Evolutionary conservation across 371 early-diverging fungal genomes (phyloP).

Genomic region (Mycotypha africana): DNA sequence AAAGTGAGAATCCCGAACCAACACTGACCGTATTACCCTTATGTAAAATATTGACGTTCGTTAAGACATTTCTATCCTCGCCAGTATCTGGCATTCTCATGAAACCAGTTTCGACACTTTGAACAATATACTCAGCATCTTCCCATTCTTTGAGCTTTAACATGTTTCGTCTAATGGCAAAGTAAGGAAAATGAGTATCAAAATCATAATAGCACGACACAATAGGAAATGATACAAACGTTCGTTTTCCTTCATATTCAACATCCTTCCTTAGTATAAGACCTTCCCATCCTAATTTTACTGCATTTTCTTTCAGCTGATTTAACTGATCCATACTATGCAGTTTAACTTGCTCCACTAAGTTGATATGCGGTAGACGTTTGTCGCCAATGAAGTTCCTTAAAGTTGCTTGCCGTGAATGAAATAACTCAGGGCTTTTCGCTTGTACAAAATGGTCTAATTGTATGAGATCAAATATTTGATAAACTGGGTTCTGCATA

Average conservation of each 20-base stretch:
- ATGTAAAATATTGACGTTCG: conserved; percentile 45
- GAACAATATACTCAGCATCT: conserved; percentile 51
- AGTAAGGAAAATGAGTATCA: background rate
- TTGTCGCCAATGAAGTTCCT: conserved; percentile 4
- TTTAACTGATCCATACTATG: conserved; percentile 20
- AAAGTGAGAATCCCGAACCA: conserved; percentile 51
- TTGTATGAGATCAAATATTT: conserved; percentile 50
- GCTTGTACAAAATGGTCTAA: conserved; percentile 25
- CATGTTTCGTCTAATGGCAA: conserved; percentile 34
- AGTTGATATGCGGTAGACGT: conserved; percentile 14
- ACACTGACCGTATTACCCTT: conserved; percentile 48
- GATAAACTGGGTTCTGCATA: conserved; percentile 40
- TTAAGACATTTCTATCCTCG: conserved; percentile 32
- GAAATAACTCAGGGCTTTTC: conserved; percentile 20
- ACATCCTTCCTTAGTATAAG: conserved; percentile 48
- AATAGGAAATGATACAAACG: conserved; percentile 31
- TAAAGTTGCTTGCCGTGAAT: conserved; percentile 28
- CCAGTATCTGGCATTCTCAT: conserved; percentile 49
- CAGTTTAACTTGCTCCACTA: conserved; percentile 32
- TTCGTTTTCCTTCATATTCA: conserved; percentile 51
- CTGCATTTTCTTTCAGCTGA: conserved; percentile 19
- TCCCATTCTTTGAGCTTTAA: conserved; percentile 56
- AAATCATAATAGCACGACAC: background rate
- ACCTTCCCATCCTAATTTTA: conserved; percentile 52
- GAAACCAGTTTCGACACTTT: conserved; percentile 40